phyloP scores from a whole-genome alignment of 2,329 filamentous ascomycete genomes.

The Chrysosporium queenslandicum region DNA sequence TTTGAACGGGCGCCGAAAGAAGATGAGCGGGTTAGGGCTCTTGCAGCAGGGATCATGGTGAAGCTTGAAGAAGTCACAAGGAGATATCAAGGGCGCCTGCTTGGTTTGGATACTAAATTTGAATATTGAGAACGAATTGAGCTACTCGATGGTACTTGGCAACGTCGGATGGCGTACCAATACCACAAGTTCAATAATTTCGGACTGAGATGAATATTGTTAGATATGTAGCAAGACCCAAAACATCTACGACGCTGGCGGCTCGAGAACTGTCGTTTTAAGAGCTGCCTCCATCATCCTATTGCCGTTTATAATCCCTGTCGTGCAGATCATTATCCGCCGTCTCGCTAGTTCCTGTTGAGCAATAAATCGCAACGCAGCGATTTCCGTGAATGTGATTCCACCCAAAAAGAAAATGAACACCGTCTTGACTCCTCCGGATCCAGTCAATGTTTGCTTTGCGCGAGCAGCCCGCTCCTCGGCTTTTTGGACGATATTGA shows the following conservation, averaged over 20 bases:
- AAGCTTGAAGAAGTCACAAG: constrained; percentile 72
- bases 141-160: too few relatives aligned
- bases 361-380: constrained; percentile 81
- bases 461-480: constrained; percentile 89
- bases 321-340: constrained; percentile 85
- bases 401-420: constrained; percentile 98
- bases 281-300: constrained; percentile 78
- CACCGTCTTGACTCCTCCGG: constrained; percentile 66
- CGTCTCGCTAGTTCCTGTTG: constrained; percentile 69
- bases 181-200: too few relatives aligned
- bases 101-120: constrained; percentile 55
- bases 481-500: constrained; percentile 84
- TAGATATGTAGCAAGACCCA: too few relatives aligned
- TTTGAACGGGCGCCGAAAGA: constrained; percentile 49
- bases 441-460: constrained; percentile 68
- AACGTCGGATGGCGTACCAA: too few relatives aligned
- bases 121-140: too few relatives aligned
- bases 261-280: constrained; percentile 53
- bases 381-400: constrained; percentile 91
- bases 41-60: constrained; percentile 75
- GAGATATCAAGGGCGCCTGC: constrained; percentile 63
- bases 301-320: constrained; percentile 80
- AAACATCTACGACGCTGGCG: background rate
- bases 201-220: too few relatives aligned
- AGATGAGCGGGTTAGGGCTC: constrained; percentile 36